These are phyloP conservation scores for Apiospora phragmitis DNA, from an alignment of 2,329 filamentous ascomycete species.

Conservation along the genomic window DNA sequence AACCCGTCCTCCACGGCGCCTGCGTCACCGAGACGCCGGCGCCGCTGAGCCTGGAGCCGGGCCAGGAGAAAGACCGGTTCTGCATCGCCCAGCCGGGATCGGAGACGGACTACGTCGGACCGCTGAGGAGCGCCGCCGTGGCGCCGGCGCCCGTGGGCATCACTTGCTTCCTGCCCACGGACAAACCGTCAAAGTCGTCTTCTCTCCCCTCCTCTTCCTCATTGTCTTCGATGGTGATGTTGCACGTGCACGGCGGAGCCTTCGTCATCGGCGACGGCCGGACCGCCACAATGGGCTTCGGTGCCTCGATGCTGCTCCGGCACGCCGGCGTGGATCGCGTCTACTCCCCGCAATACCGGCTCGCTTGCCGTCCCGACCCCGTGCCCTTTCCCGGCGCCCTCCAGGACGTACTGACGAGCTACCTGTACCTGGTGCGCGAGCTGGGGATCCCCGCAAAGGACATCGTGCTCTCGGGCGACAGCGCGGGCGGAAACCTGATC, in stretches of 20 bases:
- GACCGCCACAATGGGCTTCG: constrained; percentile 7
- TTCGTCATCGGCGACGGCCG: constrained; percentile 27
- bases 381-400: constrained; percentile 46
- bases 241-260: constrained; percentile 30
- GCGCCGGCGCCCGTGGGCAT: constrained; percentile 28
- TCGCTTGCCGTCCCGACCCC: constrained; percentile 37
- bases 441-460: constrained; percentile 36
- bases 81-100: constrained; percentile 18
- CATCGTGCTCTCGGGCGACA: constrained; percentile 46
- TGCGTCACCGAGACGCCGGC: constrained; percentile 15
- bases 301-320: constrained; percentile 17
- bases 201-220: neutral
- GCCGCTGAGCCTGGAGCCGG: constrained; percentile 13
- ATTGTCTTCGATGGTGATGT: constrained; percentile 17
- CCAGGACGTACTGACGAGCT: constrained; percentile 44
- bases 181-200: neutral
- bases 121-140: constrained; percentile 19
- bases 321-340: constrained; percentile 36
- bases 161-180: constrained; percentile 27
- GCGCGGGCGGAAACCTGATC: constrained; percentile 44
- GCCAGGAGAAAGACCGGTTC: constrained; percentile 15
- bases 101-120: constrained; percentile 23
- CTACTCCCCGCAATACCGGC: constrained; percentile 45
- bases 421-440: constrained; percentile 40
- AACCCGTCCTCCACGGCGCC: constrained; percentile 10